Percentiles rank a stretch among this genome's conserved stretches.
Conservation (phyloP, 148 eudicot genomes). For the Chenopodium berlandieri region DNA sequence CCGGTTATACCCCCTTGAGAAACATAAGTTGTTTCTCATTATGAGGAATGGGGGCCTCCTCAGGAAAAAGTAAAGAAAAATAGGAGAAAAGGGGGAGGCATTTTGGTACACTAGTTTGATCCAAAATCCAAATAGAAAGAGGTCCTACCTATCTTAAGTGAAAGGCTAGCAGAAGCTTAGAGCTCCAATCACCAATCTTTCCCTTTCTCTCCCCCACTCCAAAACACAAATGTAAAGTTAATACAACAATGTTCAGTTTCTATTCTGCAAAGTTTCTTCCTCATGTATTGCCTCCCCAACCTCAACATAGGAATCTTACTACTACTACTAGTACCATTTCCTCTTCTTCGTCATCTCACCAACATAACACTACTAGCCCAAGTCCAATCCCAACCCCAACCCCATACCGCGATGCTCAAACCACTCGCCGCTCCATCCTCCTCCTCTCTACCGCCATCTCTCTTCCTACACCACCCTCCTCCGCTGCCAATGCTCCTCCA, state of each 20-base stretch:
- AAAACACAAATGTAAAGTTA: background rate
- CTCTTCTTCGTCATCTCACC: constrained; percentile 1
- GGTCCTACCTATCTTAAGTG: constrained; percentile 16
- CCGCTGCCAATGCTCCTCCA: constrained; percentile 15
- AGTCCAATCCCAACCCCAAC: constrained; percentile 9
- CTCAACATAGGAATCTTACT: background rate
- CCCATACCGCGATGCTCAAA: constrained; percentile 6
- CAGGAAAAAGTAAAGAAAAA: no score
- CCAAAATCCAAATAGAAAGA: background rate
- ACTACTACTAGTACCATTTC: background rate
- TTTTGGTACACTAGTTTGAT: background rate
- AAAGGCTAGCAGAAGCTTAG: constrained; percentile 1
- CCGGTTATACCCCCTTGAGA: no score
- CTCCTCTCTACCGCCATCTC: constrained; percentile 47
- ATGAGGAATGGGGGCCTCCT: no score
- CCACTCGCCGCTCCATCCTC: constrained; percentile 67
- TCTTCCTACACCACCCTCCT: constrained; percentile 31
- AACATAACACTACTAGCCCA: background rate
- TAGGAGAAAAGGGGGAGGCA: background rate
- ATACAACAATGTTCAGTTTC: constrained; percentile 18
- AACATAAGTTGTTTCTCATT: no score
- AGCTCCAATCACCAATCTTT: background rate
- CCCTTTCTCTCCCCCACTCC: constrained; percentile 7
- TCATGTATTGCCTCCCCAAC: background rate
- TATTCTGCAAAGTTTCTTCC: constrained; percentile 18